These are phyloP conservation scores for Phytophthora sp. DNA, from an alignment of 352 stramenopile species.

Conservation along the genomic window DNA sequence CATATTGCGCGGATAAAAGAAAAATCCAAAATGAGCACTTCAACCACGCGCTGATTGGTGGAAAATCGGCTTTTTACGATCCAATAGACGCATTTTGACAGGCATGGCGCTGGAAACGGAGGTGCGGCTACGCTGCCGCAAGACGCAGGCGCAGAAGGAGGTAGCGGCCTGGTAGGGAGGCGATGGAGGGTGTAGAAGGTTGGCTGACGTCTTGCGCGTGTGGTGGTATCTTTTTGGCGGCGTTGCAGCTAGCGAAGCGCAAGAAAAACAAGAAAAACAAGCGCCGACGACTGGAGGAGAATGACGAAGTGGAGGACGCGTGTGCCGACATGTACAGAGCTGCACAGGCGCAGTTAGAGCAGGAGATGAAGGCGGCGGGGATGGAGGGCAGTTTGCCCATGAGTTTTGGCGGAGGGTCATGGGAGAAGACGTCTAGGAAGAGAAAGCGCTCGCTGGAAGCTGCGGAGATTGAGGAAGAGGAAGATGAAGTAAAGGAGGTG, in stretches of 20 bases:
- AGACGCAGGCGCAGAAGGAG: too few relatives aligned
- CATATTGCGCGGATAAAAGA: background rate
- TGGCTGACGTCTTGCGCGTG: background rate
- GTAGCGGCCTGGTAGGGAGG: background rate
- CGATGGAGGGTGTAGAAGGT: background rate
- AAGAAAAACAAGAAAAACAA: slow-evolving; percentile 42
- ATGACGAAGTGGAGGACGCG: slow-evolving; percentile 4
- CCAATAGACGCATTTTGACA: slow-evolving; percentile 17
- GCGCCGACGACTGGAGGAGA: slow-evolving; percentile 19
- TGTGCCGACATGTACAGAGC: slow-evolving; percentile 54
- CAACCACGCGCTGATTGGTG: slow-evolving; percentile 27
- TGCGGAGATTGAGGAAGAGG: background rate
- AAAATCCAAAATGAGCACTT: slow-evolving; percentile 32
- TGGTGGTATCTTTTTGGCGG: slow-evolving; percentile 2
- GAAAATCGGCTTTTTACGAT: slow-evolving; percentile 1
- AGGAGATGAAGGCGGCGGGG: slow-evolving; percentile 67
- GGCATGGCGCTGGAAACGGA: slow-evolving; percentile 32
- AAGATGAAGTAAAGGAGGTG: background rate
- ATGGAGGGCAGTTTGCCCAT: slow-evolving; percentile 59
- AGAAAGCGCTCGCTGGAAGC: slow-evolving; percentile 18
- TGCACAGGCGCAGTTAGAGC: slow-evolving; percentile 55
- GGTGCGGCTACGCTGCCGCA: slow-evolving; percentile 27
- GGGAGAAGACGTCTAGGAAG: slow-evolving; percentile 24
- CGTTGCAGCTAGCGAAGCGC: slow-evolving; percentile 4
- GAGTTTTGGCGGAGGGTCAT: slow-evolving; percentile 50